Percentiles rank a stretch among this genome's conserved stretches.
phyloP scores from a whole-genome alignment of 139 green algal genomes.

The Volvox reticuliferus region DNA sequence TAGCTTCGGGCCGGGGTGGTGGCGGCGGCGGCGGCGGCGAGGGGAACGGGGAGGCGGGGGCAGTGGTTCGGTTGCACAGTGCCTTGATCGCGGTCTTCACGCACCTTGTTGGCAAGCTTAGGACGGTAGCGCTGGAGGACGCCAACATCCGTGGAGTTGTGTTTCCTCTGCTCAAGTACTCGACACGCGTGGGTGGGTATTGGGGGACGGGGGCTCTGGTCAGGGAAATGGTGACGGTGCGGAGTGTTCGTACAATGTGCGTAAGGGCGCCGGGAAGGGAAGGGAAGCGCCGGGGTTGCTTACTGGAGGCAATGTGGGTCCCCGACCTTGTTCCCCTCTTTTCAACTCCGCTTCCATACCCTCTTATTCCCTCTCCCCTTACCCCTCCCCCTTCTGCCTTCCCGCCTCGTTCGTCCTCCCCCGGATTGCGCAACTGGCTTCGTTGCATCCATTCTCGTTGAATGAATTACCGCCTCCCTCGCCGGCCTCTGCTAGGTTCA shows the following conservation, averaged over 20 bases:
- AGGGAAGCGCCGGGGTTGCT: too few relatives aligned
- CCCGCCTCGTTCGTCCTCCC: background rate
- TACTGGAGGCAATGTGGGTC: too few relatives aligned
- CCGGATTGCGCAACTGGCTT: background rate
- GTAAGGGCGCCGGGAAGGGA: too few relatives aligned
- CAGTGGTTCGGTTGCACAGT: slow-evolving; percentile 74
- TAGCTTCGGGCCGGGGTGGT: background rate
- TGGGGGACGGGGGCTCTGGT: background rate
- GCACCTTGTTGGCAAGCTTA: slow-evolving; percentile 77
- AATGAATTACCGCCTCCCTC: background rate
- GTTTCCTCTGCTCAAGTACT: slow-evolving; percentile 75
- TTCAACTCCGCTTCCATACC: background rate
- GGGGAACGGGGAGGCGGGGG: slow-evolving; percentile 54
- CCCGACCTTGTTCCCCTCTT: background rate
- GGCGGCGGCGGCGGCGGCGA: slow-evolving; percentile 6
- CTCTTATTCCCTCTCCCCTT: background rate
- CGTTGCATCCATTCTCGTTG: background rate
- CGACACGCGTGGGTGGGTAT: slow-evolving; percentile 61
- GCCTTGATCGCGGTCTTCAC: slow-evolving; percentile 80
- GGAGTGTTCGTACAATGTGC: background rate
- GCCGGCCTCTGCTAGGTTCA: slow-evolving; percentile 19
- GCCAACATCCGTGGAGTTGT: slow-evolving; percentile 60
- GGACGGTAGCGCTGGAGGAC: slow-evolving; percentile 57
- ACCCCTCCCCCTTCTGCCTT: background rate
- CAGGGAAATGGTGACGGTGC: background rate